phyloP scores from a whole-genome alignment of 257 asterid genomes.

The Nicotiana tomentosiformis region DNA sequence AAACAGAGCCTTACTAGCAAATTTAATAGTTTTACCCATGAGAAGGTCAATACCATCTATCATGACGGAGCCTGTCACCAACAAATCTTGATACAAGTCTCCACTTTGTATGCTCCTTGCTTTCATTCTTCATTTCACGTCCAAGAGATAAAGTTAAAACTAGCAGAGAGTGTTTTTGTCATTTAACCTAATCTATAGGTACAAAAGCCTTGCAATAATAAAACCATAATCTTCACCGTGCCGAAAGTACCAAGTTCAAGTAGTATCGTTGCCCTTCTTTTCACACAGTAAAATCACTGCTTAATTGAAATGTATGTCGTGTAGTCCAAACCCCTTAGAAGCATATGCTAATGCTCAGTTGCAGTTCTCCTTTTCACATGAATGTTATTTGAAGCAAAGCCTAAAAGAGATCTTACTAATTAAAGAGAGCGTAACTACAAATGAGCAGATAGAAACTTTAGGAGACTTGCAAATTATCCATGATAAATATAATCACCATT shows the following conservation, averaged over 20 bases:
- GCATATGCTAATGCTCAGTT: neutral
- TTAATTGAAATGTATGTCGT: neutral
- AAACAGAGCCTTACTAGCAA: neutral
- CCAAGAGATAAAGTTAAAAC: neutral
- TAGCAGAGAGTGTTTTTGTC: neutral
- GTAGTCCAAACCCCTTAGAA: neutral
- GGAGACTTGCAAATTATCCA: neutral
- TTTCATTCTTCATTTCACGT: neutral
- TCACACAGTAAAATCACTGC: constrained; percentile 1
- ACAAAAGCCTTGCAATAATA: neutral
- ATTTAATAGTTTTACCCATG: neutral
- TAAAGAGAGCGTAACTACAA: neutral
- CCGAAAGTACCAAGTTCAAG: neutral
- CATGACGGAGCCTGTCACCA: neutral
- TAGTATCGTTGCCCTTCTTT: neutral
- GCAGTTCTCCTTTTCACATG: neutral
- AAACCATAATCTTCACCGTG: neutral
- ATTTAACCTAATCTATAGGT: neutral
- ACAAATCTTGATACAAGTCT: neutral
- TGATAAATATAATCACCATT: neutral
- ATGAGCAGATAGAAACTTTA: neutral
- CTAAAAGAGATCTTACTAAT: neutral
- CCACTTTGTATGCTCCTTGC: neutral
- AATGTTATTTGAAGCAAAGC: neutral
- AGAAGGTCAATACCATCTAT: neutral